phyloP scores from a whole-genome alignment of 2,329 filamentous ascomycete genomes.

The Hypoxylon sp. region DNA sequence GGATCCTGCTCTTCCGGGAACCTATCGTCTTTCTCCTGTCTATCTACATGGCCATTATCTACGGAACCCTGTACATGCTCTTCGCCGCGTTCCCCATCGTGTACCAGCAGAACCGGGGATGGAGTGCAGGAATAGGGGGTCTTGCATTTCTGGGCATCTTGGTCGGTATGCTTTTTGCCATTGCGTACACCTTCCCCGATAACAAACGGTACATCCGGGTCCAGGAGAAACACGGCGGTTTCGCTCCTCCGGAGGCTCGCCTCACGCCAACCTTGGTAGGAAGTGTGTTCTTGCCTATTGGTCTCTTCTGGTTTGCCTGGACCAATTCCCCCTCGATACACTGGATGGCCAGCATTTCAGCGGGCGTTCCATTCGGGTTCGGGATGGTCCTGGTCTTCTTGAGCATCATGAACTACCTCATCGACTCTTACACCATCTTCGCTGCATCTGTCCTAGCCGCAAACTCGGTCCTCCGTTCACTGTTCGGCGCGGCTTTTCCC shows the following conservation, averaged over 20 bases:
- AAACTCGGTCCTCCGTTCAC: slow-evolving; percentile 70
- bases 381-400: slow-evolving; percentile 67
- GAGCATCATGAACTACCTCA: slow-evolving; percentile 67
- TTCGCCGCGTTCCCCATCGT: slow-evolving; percentile 23
- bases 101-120: slow-evolving; percentile 14
- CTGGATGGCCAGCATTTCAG: slow-evolving; percentile 20
- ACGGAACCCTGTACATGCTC: slow-evolving; percentile 22
- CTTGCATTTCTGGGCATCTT: slow-evolving; percentile 24
- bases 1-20: slow-evolving; percentile 76
- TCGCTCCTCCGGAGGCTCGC: slow-evolving; percentile 23
- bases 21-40: slow-evolving; percentile 76
- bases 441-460: slow-evolving; percentile 82
- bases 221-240: slow-evolving; percentile 12
- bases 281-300: slow-evolving; percentile 15
- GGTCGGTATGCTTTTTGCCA: slow-evolving; percentile 24
- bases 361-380: slow-evolving; percentile 19
- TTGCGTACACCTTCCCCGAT: slow-evolving; percentile 64
- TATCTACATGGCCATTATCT: slow-evolving; percentile 62
- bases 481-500: slow-evolving; percentile 73
- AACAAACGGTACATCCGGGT: slow-evolving; percentile 64
- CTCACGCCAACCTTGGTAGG: slow-evolving; percentile 15
- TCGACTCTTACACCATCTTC: slow-evolving; percentile 71
- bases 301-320: slow-evolving; percentile 40
- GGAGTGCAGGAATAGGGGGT: slow-evolving; percentile 24
- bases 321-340: slow-evolving; percentile 42